Evolutionary conservation across 2,329 filamentous ascomycete genomes (phyloP).

Genomic region (Ceratocystis huliohia): DNA sequence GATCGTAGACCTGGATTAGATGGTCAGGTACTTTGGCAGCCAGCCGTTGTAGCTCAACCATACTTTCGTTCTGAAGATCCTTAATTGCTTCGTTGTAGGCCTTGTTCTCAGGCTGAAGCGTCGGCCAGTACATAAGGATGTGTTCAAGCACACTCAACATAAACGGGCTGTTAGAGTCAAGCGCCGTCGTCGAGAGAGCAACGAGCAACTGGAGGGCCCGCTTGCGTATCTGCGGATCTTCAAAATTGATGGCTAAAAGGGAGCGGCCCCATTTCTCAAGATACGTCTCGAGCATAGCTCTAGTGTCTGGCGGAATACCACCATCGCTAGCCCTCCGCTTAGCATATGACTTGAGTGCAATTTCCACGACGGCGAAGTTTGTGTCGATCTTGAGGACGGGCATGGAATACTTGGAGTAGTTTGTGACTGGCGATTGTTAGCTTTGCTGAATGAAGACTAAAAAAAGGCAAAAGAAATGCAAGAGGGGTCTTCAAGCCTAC

Average conservation of each 20-base stretch:
- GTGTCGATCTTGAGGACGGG: constrained; percentile 72
- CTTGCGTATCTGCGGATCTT: constrained; percentile 76
- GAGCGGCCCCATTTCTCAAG: constrained; percentile 62
- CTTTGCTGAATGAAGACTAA: background rate
- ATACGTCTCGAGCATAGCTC: constrained; percentile 35
- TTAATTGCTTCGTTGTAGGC: constrained; percentile 80
- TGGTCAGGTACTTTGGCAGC: constrained; percentile 86
- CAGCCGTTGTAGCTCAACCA: constrained; percentile 75
- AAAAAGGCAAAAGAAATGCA: background rate
- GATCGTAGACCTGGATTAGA: constrained; percentile 73
- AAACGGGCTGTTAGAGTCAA: constrained; percentile 65
- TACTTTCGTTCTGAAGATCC: constrained; percentile 72
- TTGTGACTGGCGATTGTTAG: constrained; percentile 32
- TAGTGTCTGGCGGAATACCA: constrained; percentile 11
- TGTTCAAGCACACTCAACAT: constrained; percentile 85
- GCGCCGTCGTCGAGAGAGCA: constrained; percentile 67
- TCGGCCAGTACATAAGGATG: constrained; percentile 72
- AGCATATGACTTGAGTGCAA: constrained; percentile 74
- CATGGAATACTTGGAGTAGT: constrained; percentile 56
- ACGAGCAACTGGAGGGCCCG: constrained; percentile 70
- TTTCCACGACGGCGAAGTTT: constrained; percentile 79
- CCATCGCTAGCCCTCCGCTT: constrained; percentile 48
- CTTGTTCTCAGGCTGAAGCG: constrained; percentile 55
- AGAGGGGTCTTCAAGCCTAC: constrained; percentile 31
- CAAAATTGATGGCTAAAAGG: constrained; percentile 57